Percentiles rank a stretch among this genome's conserved stretches.
Conservation (phyloP, 805 yeast genomes). For the Nakazawaea wyomingensis region DNA sequence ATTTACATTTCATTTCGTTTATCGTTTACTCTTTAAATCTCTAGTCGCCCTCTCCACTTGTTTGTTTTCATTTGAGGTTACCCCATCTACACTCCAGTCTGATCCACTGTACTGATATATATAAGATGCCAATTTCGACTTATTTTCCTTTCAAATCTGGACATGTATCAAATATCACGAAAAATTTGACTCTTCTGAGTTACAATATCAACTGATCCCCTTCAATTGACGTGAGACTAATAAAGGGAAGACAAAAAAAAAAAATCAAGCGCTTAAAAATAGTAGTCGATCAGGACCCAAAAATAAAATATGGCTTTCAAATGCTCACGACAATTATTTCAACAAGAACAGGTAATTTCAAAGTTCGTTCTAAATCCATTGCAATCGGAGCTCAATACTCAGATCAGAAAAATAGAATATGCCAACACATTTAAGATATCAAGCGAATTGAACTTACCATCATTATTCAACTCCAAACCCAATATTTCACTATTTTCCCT, state of each 20-base stretch:
- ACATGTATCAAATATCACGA: no score
- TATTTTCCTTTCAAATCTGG: no score
- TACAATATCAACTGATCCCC: no score
- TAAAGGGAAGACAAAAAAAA: not conserved
- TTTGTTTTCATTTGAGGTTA: not conserved
- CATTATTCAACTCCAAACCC: conserved; percentile 8
- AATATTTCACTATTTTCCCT: conserved; percentile 9
- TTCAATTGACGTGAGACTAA: no score
- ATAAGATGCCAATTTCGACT: no score
- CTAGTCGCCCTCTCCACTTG: not conserved
- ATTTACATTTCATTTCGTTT: not conserved
- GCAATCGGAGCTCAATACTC: not conserved
- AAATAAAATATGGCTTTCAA: conserved; percentile 2
- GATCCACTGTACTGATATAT: no score
- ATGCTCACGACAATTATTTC: not conserved
- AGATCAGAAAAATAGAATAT: not conserved
- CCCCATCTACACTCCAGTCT: no score
- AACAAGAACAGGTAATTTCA: not conserved
- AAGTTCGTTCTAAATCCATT: not conserved
- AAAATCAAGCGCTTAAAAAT: not conserved
- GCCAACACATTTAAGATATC: not conserved
- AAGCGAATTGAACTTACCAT: conserved; percentile 3
- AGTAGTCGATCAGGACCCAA: not conserved
- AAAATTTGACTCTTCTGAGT: no score
- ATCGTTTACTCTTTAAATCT: no score